A percentile compares a stretch with the other conserved stretches of the same genome.
Evolutionary conservation across 192 early-diverging fungal species (phyloP).

Genomic region (Ambispora gerdemannii): DNA sequence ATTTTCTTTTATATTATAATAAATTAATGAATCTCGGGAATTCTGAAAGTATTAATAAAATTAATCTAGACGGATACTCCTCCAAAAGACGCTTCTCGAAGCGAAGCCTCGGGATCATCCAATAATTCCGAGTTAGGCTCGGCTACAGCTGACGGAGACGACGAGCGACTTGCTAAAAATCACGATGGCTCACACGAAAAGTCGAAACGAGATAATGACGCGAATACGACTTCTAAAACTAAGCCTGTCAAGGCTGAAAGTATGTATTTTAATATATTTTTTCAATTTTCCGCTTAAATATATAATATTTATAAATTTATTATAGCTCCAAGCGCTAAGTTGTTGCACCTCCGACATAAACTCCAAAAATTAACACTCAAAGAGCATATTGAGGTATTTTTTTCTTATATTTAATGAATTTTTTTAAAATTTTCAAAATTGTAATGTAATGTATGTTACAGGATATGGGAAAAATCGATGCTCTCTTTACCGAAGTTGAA

Average conservation of each 20-base stretch:
- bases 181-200: too few relatives aligned
- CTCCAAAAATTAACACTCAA: constrained; percentile 41
- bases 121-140: neutral
- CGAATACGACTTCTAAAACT: neutral
- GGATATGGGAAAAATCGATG: constrained; percentile 36
- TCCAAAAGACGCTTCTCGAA: neutral
- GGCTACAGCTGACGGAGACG: neutral
- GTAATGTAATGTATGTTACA: neutral
- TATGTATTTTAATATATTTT: neutral
- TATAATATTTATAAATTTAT: too few relatives aligned
- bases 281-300: too few relatives aligned
- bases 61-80: too few relatives aligned
- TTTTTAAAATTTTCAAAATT: neutral
- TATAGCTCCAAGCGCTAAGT: constrained; percentile 33
- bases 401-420: neutral
- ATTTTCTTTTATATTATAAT: too few relatives aligned
- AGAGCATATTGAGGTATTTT: constrained; percentile 31
- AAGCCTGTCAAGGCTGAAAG: neutral
- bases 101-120: neutral
- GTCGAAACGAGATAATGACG: neutral
- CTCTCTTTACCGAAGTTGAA: constrained; percentile 39
- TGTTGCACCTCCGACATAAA: constrained; percentile 40
- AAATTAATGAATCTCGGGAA: too few relatives aligned
- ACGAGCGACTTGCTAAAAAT: neutral
- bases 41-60: too few relatives aligned